These are phyloP conservation scores for Spiromastix sp. DNA, from an alignment of 2,329 filamentous ascomycete species.

Conservation along the genomic window DNA sequence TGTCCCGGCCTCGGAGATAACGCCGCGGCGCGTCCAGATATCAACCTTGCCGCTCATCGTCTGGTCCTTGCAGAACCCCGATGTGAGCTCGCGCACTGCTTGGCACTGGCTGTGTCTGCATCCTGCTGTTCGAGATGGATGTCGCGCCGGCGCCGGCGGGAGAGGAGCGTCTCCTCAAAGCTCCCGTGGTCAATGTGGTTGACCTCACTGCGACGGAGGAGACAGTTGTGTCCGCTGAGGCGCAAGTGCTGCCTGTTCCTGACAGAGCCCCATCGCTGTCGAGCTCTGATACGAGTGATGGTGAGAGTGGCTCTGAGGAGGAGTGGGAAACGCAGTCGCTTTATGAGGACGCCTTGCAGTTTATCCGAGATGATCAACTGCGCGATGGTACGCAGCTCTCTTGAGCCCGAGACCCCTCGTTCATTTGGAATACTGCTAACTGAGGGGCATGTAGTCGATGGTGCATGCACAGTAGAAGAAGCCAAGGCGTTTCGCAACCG, in stretches of 20 bases:
- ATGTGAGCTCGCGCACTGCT: slow-evolving; percentile 21
- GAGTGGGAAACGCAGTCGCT: slow-evolving; percentile 34
- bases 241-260: slow-evolving; percentile 18
- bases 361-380: slow-evolving; percentile 45
- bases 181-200: slow-evolving; percentile 26
- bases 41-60: not conserved
- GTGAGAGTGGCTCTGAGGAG: slow-evolving; percentile 8
- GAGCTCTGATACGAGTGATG: slow-evolving; percentile 19
- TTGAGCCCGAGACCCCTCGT: not conserved
- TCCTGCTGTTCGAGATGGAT: slow-evolving; percentile 28
- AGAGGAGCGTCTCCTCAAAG: slow-evolving; percentile 24
- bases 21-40: not conserved
- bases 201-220: slow-evolving; percentile 18
- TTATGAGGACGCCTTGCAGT: slow-evolving; percentile 52
- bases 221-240: slow-evolving; percentile 14
- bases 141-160: slow-evolving; percentile 24
- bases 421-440: slow-evolving; percentile 2
- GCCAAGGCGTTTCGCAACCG: slow-evolving; percentile 57
- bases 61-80: slow-evolving; percentile 16
- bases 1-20: slow-evolving; percentile 4
- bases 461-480: slow-evolving; percentile 58
- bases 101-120: slow-evolving; percentile 22
- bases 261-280: slow-evolving; percentile 24
- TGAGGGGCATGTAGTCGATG: slow-evolving; percentile 26
- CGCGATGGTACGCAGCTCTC: slow-evolving; percentile 20